Evolutionary conservation across 495 filamentous ascomycete genomes (phyloP).

Genomic region (Chaetomium cochliodes): DNA sequence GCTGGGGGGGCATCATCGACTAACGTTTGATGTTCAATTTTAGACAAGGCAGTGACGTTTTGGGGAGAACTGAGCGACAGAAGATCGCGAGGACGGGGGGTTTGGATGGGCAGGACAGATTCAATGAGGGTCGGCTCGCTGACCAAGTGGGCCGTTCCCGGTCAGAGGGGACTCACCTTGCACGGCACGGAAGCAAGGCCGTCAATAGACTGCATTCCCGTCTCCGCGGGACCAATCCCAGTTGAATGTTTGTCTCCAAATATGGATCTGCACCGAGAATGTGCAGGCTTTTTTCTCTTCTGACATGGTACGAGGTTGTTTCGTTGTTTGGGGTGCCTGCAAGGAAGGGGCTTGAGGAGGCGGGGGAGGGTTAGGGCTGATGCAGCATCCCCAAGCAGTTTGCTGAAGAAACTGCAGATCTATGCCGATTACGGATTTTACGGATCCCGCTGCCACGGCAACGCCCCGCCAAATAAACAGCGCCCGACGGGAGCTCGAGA

Average conservation of each 20-base stretch:
- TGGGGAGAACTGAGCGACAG: not conserved
- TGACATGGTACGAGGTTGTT: slow-evolving; percentile 17
- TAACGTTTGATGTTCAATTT: slow-evolving; percentile 8
- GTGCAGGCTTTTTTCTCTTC: slow-evolving; percentile 16
- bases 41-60: not conserved
- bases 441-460: slow-evolving; percentile 24
- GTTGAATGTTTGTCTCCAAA: not conserved
- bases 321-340: not conserved
- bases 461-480: slow-evolving; percentile 36
- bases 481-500: slow-evolving; percentile 16
- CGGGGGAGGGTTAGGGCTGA: slow-evolving; percentile 23
- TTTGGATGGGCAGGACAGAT: not conserved
- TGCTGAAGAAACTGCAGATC: slow-evolving; percentile 3
- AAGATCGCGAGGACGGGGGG: slow-evolving; percentile 1
- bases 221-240: slow-evolving; percentile 16
- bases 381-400: too few species aligned
- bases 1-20: not conserved
- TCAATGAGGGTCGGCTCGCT: not conserved
- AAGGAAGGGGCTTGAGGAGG: slow-evolving; percentile 5
- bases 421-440: not conserved
- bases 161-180: not conserved
- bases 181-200: not conserved
- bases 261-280: slow-evolving; percentile 16
- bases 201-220: slow-evolving; percentile 13
- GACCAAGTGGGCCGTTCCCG: not conserved